Base-by-base conservation (phyloP, 768 basidiomycete genomes). In the Mycena sanguinolenta region DNA sequence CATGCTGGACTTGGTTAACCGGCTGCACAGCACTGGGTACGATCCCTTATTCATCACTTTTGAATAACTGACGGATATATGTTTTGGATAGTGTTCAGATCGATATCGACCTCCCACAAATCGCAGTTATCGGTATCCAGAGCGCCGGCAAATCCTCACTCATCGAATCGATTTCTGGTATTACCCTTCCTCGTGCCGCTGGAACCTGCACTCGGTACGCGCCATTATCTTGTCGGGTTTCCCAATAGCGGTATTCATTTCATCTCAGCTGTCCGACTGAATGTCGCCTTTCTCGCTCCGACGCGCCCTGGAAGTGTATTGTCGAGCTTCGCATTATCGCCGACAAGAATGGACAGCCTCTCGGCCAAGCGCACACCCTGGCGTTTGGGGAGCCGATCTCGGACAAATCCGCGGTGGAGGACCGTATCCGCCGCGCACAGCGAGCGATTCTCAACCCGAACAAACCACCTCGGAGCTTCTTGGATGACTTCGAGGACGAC, bases 341-440 rank as follows among this genome's bases (percentile, higher is more conserved):
- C 44, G 84, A 89, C 52, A 72, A 74, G 4, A 73, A 73, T 6
- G 84, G 85, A 0, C 78, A 83, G 34, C 78, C 82, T 0, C 77
- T 85, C 2, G 82, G 82, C 2, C 81, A 84, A 69, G 82, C 83
- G 14, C 77, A 72, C 5, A 83, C 82, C 3, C 77, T 84, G 39
- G n/a, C 66, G 0, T 91, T 90, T 42, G 90, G 90, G 0, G 72
- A 73, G 0, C 72, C 82, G 0, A 91, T 93, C 39, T 82, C 76
- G 46, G 80, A 86, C 62, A 89, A 89, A 70, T 70, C 74, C 0
- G 75, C 84, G 0, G 92, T 93, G 1, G 91, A 93, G 65, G 90
- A 91, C 7, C 84, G 90, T 3, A 90, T 93, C 59, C 83, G 89
- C 19, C 84, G 89, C 0, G 92, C 92, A 0, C 92, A 92, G 72